phyloP scores from a whole-genome alignment of 768 basidiomycete genomes.

The Hypsizygus marmoreus region DNA sequence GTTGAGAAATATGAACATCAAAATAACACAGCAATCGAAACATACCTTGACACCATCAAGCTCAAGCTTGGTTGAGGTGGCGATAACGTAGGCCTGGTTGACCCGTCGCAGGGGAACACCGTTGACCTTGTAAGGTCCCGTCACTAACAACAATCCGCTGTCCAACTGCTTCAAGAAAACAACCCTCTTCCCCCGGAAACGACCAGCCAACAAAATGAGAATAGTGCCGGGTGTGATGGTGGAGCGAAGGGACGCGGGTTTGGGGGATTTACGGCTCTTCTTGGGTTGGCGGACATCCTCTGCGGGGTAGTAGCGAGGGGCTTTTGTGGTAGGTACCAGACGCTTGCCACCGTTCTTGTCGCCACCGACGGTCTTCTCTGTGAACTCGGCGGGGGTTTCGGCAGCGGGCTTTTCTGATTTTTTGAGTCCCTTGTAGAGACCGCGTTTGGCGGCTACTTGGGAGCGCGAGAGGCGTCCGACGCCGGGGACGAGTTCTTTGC shows the following conservation, averaged over 20 bases:
- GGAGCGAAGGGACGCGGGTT: conserved; percentile 76
- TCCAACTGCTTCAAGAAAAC: conserved; percentile 96
- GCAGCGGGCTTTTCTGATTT: conserved; percentile 69
- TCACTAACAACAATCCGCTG: conserved; percentile 91
- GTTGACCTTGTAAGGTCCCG: conserved; percentile 97
- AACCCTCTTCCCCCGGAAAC: conserved; percentile 97
- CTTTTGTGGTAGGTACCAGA: conserved; percentile 82
- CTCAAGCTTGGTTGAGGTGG: conserved; percentile 94
- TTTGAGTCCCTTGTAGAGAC: conserved; percentile 84
- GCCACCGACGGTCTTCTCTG: conserved; percentile 85
- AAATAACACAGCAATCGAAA: conserved; percentile 19
- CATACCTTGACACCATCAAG: conserved; percentile 72
- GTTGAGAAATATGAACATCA: not conserved
- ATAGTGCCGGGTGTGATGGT: conserved; percentile 94
- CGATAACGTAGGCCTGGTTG: conserved; percentile 98
- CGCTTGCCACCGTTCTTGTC: conserved; percentile 91
- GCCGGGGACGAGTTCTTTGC: conserved; percentile 79
- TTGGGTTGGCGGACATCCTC: conserved; percentile 92
- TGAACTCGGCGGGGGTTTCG: conserved; percentile 58
- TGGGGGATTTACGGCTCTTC: conserved; percentile 86
- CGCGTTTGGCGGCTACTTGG: conserved; percentile 77
- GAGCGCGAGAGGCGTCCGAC: conserved; percentile 85
- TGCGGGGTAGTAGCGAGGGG: conserved; percentile 90
- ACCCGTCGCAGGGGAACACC: conserved; percentile 97
- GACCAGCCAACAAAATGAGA: conserved; percentile 95